Evolutionary conservation across 371 early-diverging fungal genomes (phyloP), one percentile per base, ranked within the genome.

Genomic region (Rhizopus delemar): DNA sequence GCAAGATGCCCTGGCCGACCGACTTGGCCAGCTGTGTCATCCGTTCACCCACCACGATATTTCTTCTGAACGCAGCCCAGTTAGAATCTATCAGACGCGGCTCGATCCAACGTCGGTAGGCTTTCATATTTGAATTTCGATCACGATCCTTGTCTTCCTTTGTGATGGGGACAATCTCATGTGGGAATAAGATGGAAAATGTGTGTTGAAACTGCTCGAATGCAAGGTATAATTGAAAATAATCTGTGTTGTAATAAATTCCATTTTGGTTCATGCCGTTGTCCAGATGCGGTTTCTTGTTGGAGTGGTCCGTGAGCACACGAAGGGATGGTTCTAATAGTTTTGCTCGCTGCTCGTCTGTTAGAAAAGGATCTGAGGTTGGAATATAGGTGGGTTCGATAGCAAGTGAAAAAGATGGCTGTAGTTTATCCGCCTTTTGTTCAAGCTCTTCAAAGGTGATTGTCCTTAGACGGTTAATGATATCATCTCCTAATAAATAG

Each of bases 261-360:
- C 80, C 80, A 36, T 80, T 80, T 48, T 80, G 80, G 45, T 80
- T 80, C 80, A 77, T 76, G 33, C 80, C 80, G 34, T 80, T 80
- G 16, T 77, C 77, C 8, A 73, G 53, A 63, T 80, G 80, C 4
- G 80, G 80, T 31, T 80, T 80, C 73, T 75, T 75, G 31, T 77
- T 80, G 11, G 77, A 70, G 35, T 74, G 75, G 11, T 56, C 54
- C 7, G 71, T 73, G 3, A 80, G 60, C 8, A 75, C 69, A n/a
- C 65, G 59, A 12, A 77, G 48, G 29, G 75, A 51, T 5, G 77
- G 77, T 39, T 64, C 68, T 0, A 80, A 22, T 11, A 65, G 54
- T 29, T 70, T 65, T 3, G 64, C 65, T 13, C 65, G 65, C 56
- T 74, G 62, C 39, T 77, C 74, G 5, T 63, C 46, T 12, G 55